Evolutionary conservation across 768 basidiomycete genomes (phyloP).

Genomic region (Kwoniella dendrophila): DNA sequence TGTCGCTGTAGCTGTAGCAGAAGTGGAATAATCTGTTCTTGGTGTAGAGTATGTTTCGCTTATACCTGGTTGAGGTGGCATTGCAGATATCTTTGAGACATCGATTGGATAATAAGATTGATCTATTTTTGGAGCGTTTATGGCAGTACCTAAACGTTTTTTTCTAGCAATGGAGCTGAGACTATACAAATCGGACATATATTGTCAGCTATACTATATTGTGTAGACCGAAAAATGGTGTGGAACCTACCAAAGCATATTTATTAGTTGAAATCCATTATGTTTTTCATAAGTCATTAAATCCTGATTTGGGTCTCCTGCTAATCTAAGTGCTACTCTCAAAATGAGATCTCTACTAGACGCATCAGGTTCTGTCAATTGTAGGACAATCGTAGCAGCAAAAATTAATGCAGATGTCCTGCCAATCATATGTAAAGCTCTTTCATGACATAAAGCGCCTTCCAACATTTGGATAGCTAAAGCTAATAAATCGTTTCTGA

Average conservation of each 20-base stretch:
- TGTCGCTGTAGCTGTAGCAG: too few species aligned
- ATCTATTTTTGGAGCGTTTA: not conserved
- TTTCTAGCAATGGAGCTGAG: conserved; percentile 1
- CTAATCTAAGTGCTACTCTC: conserved; percentile 11
- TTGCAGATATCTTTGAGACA: not conserved
- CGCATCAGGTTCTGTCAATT: conserved; percentile 9
- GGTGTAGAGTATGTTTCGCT: not conserved
- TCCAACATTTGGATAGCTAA: conserved; percentile 7
- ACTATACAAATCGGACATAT: not conserved
- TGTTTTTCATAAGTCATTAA: conserved; percentile 13
- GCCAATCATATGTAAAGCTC: conserved; percentile 15
- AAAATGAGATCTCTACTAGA: conserved; percentile 3
- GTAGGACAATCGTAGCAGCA: conserved; percentile 11
- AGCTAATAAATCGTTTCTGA: not conserved
- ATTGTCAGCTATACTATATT: not conserved
- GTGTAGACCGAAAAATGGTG: not conserved
- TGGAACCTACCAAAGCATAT: conserved; percentile 21
- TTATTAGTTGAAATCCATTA: conserved; percentile 18
- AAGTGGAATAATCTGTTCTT: not conserved
- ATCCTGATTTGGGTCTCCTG: conserved; percentile 16
- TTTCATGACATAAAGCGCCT: conserved; percentile 12
- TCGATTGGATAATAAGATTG: not conserved
- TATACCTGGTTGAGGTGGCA: not conserved
- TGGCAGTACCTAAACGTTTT: not conserved
- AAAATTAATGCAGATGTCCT: conserved; percentile 11